phyloP scores from a whole-genome alignment of 345 rosid species.

The Lepidium sativum region DNA sequence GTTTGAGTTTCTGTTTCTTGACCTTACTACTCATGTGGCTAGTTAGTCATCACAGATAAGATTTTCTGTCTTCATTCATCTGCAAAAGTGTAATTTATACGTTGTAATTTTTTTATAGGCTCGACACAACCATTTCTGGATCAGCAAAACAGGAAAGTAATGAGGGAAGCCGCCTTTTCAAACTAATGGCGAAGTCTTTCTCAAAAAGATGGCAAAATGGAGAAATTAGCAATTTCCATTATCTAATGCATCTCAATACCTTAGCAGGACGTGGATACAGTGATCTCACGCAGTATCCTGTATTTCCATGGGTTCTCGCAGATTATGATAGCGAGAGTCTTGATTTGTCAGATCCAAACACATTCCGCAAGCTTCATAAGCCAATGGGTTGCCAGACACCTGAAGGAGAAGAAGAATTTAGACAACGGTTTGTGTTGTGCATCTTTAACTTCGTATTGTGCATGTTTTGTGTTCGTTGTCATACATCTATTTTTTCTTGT shows the following conservation, averaged over 20 bases:
- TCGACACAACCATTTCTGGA: constrained; percentile 96
- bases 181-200: constrained; percentile 87
- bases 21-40: not conserved
- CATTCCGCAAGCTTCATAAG: constrained; percentile 89
- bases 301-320: constrained; percentile 98
- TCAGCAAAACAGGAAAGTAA: constrained; percentile 80
- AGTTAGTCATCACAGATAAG: not conserved
- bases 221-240: constrained; percentile 98
- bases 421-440: constrained; percentile 62
- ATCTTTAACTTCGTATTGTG: constrained; percentile 12
- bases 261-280: constrained; percentile 99
- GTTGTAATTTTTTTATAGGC: constrained; percentile 40
- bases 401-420: constrained; percentile 96
- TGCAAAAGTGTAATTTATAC: constrained; percentile 18
- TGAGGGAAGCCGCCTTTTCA: constrained; percentile 93
- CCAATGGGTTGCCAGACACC: constrained; percentile 99
- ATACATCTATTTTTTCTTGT: not conserved
- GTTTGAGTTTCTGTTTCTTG: not conserved
- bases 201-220: constrained; percentile 99
- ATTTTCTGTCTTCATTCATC: constrained; percentile 13
- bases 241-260: constrained; percentile 99
- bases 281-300: constrained; percentile 99
- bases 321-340: constrained; percentile 90
- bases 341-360: constrained; percentile 71
- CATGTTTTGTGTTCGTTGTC: not conserved